phyloP scores from a whole-genome alignment of 2,329 filamentous ascomycete genomes.

The Colletotrichum australisinense region DNA sequence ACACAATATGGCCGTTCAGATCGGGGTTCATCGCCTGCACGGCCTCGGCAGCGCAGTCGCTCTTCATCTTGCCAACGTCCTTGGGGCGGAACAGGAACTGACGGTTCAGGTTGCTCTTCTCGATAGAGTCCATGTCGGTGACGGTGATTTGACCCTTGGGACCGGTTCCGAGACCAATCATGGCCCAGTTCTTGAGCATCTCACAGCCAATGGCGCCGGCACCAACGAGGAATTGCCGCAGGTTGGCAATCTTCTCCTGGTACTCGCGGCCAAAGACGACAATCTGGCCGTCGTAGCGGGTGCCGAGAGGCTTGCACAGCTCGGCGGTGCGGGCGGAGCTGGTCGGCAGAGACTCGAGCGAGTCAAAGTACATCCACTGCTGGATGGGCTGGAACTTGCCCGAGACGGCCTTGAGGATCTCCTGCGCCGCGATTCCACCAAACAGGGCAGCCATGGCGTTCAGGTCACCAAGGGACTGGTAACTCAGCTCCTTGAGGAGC shows the following conservation, averaged over 20 bases:
- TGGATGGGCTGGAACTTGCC: constrained; percentile 97
- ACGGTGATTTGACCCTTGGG: constrained; percentile 90
- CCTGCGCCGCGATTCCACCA: constrained; percentile 91
- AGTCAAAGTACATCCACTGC: constrained; percentile 98
- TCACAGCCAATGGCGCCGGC: constrained; percentile 98
- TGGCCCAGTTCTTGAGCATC: constrained; percentile 99
- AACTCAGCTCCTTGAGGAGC: constrained; percentile 90
- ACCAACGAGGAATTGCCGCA: constrained; percentile 94
- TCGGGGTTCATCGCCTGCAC: constrained; percentile 97
- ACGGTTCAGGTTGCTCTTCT: constrained; percentile 98
- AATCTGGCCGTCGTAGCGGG: constrained; percentile 96
- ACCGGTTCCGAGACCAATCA: constrained; percentile 94
- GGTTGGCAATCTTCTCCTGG: constrained; percentile 91
- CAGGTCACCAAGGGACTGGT: constrained; percentile 91
- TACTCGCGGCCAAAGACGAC: constrained; percentile 94
- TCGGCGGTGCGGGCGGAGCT: constrained; percentile 83
- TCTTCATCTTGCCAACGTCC: constrained; percentile 97
- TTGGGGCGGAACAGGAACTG: constrained; percentile 95
- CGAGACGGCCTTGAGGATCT: constrained; percentile 95
- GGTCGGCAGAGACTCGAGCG: constrained; percentile 90
- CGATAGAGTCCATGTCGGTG: constrained; percentile 98
- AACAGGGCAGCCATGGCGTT: constrained; percentile 95
- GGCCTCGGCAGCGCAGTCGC: constrained; percentile 90
- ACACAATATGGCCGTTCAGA: constrained; percentile 84
- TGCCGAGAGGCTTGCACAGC: constrained; percentile 85